Evolutionary conservation across 306 rosid species (phyloP), one percentile per base, ranked within the genome.

Genomic region (Geum urbanum): DNA sequence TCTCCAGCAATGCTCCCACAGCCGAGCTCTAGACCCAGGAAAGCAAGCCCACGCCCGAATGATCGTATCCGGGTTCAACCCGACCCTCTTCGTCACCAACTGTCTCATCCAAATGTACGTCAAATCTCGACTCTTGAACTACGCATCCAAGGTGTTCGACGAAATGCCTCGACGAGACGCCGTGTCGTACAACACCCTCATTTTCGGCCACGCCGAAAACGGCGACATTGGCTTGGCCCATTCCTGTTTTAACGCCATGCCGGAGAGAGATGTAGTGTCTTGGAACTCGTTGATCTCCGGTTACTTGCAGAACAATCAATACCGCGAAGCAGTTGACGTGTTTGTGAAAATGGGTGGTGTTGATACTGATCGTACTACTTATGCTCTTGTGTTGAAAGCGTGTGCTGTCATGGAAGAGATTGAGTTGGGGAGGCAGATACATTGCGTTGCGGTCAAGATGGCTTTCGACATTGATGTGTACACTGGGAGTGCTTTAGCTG

Each of bases 261-360:
- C 94, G 2, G 80, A 70, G 43, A 81, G 87, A 77, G 96, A 92
- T 65, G 91, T 86, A 57, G 85, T 92, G 60, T 89, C 96, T 1
- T 92, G 95, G 96, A 92, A 92, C 53, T 79, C 96, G 40, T 64
- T 92, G 88, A 72, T 89, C 20, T 89, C 96, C 16, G 89, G 90
- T 52, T 86, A 89, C 79, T 80, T 83, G 62, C 82, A 77, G 47
- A 84, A 83, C 2, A 81, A 89, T 37, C 68, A 65, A 32, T 27
- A 60, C 66, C 61, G 15, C 13, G 76, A 79, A 72, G 63, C 87
- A 0, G 41, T 84, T 63, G 79, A 78, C 10, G 44, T 84, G 41
- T 92, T 77, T 70, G n/a, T 80, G 8, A 74, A 77, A 22, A 92
- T 92, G 96, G 76, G 85, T 37, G 50, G 32, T n/a, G 24, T 27